Base-by-base conservation (phyloP, 352 stramenopile species). In the Globisporangium recalcitrans region DNA sequence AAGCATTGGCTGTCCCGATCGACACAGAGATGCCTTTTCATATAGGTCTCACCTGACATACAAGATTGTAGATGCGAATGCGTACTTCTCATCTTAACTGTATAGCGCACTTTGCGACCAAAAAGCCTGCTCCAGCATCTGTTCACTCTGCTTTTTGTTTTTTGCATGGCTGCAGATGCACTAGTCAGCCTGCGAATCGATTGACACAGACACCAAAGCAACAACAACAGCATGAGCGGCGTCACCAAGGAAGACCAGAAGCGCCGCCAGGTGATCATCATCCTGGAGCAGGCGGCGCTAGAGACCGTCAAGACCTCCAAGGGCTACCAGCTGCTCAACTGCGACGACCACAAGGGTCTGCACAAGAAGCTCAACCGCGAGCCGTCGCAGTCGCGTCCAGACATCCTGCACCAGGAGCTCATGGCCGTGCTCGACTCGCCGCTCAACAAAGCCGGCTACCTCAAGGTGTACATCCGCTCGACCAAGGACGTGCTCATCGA, bases 261-360 rank as follows among this genome's bases (percentile, higher is more conserved):
- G 67, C 77, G 85, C 60, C 85, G 85, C 16, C 86, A 98, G 66
- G 85, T 99, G 64, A 98, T 99, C 62, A 83, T 99, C 42, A 90
- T 99, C 59, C 82, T 99, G 52, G 97, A 99, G 77, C 91, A 99
- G 74, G 98, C 98, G 40, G 93, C 88, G 52, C 84, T 99, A 38
- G 98, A 99, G 87, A 99, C 97, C 29, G 97, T 99, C 34, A 99
- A 99, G 85, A 99, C 98, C 44, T 97, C 94, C 57, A 98, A 98
- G 67, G 92, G 98, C 52, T 99, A 98, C 72, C 96, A 99, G 80
- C 82, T 99, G 62, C 89, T 99, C 40, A 99, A 99, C 84, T 99
- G 97, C 70, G 98, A 99, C 75, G 98, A 99, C 82, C 97, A 99
- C 75, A 95, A 96, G 62, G 80, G 80, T 19, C 70, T 98, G 42